Base-by-base conservation (phyloP, 2,329 filamentous ascomycete genomes). In the Penicillium sp. region DNA sequence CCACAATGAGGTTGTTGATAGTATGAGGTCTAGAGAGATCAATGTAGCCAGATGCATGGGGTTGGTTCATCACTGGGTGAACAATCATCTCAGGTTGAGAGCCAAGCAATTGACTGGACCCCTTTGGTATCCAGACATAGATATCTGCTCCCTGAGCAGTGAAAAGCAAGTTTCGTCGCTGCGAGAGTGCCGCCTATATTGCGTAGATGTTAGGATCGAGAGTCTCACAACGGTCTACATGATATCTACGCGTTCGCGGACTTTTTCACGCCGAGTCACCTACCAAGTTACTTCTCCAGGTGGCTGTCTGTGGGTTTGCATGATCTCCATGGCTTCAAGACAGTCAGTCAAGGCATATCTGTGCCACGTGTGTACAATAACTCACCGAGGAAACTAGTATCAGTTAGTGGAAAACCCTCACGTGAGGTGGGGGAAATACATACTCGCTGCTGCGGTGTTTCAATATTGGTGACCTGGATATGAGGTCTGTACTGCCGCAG, bases 1-100 rank as follows among this genome's bases (percentile, higher is more conserved):
- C 88, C 24, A 88, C 79, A 10, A 88, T 77, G 14, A 92, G 74
- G 59, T 88, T 83, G 64, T 92, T 93, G 45, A 89, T 80, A 29
- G 81, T 79, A 67, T 92, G 88, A 1, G 82, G 80, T 7, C 74
- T 72, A 0, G 48, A 24, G 0, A 55, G 56, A 53, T 86, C 81
- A 29, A 90, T 75, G 53, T 80, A 79, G 5, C 87, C 87, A 6
- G 70, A 67, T 1, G 82, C 74, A 2, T 60, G 40, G 1, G 65
- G 61, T 1, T 77, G 74, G 21, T 73, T 75, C 56, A 72, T 70
- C 22, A 73, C 61, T 0, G 75, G 76, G 3, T 66, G 67, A n/a
- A 80, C 72, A 32, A 76, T 70, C 59, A 80, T 72, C 34, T 64
- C 65, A 6, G 77, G 74, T 36, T 64, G 66, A 24, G 61, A 58